These are phyloP conservation scores for Madurella mycetomatis DNA, from an alignment of 2,329 filamentous ascomycete species.

Conservation along the genomic window DNA sequence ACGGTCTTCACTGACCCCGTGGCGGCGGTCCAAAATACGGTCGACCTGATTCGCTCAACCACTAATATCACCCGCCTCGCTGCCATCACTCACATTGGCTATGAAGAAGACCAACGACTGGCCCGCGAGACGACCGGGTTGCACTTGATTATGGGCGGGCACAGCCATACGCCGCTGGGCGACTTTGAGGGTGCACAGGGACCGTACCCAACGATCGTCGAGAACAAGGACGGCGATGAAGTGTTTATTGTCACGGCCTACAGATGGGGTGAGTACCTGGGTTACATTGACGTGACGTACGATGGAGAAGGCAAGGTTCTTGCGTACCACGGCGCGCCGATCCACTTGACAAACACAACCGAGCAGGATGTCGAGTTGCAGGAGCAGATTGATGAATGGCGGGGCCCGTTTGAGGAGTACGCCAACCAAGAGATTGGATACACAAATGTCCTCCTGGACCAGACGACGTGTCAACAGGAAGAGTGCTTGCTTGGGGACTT, in stretches of 20 bases:
- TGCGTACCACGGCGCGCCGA: constrained; percentile 58
- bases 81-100: constrained; percentile 64
- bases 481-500: constrained; percentile 57
- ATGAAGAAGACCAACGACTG: constrained; percentile 58
- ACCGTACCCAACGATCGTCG: constrained; percentile 59
- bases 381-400: constrained; percentile 54
- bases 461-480: constrained; percentile 51
- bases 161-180: constrained; percentile 57
- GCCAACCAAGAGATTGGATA: constrained; percentile 53
- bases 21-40: constrained; percentile 54
- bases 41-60: constrained; percentile 57
- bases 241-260: constrained; percentile 66
- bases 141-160: constrained; percentile 64
- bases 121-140: constrained; percentile 57
- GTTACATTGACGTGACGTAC: constrained; percentile 63
- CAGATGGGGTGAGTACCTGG: constrained; percentile 65
- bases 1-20: constrained; percentile 58
- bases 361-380: constrained; percentile 53
- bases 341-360: constrained; percentile 60
- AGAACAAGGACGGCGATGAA: constrained; percentile 59
- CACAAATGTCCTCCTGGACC: constrained; percentile 53
- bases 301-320: constrained; percentile 57
- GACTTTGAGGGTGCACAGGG: constrained; percentile 54
- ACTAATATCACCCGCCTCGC: constrained; percentile 62
- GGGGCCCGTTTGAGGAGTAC: constrained; percentile 56